Base-by-base conservation (phyloP, 1,284 basidiomycete species). In the Apiotrichum brassicae region DNA sequence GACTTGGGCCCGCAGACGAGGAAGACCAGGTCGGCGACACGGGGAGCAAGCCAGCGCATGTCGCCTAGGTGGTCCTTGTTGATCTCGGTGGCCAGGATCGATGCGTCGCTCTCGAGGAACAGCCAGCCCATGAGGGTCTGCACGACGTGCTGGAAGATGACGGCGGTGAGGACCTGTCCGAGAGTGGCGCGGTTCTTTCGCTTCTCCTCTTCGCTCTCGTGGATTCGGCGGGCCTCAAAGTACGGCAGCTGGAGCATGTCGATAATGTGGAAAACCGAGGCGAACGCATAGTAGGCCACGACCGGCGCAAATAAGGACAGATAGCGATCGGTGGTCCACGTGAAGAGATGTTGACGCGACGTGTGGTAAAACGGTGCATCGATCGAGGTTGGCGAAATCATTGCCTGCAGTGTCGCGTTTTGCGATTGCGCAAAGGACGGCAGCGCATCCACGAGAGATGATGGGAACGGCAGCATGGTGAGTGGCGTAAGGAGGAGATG, bases 221-320 rank as follows among this genome's bases (percentile, higher is more conserved):
- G 94, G 48, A 98, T 83, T 34, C 91, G 80, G 70, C 88, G 86
- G 53, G 80, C 81, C 60, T 95, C 85, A 36, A 97, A 80, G 79
- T 84, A 87, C 58, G 82, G 78, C 75, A 86, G 82, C 46, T 80
- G 77, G 20, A 81, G 81, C 19, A 76, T 74, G 74, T 99, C 94
- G 62, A 98, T 79, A 26, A 75, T 62, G 66, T 91, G 83, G 76
- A 94, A 98, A 66, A 87, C 72, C 49, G 86, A 74, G 3, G 89
- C 91, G 37, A 85, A 74, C 3, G 73, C 59, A 94, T 95, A 99
- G 76, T 98, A 97, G n/a, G 83, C 81, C 51, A 86, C 51, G 53
- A 97, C 66, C 2, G 94, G 93, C 0, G 82, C 79, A 4, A 81
- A 77, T 46, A 97, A 76, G 4, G 87, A 81, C 35, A 93, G 75